Evolutionary conservation across 1,139 yeast genomes (phyloP), one percentile per base, ranked within the genome.

Genomic region (Meyerozyma athensensis): DNA sequence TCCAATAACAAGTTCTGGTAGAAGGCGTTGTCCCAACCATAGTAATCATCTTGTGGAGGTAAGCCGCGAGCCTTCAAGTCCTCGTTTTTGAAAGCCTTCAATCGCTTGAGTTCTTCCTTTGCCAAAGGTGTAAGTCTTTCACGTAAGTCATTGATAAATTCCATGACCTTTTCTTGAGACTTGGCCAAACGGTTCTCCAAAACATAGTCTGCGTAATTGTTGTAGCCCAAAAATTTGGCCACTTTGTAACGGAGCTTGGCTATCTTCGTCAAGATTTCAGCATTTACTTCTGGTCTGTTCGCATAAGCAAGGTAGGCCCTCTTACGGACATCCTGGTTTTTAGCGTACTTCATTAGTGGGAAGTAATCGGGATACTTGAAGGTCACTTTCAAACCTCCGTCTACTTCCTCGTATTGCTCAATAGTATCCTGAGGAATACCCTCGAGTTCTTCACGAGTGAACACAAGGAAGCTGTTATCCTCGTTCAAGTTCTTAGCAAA

Each of bases 161-260:
- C 54, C 49, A 72, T 52, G 7, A 85, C 95, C 20, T 67, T 74
- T 24, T 68, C 66, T 30, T 81, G 76, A 23, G 64, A 70, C 53
- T 84, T 81, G 33, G 95, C 95, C 90, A 86, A 82, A 54, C 87
- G 74, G 37, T 79, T 84, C 45, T 84, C 92, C 45, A 86, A 68
- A 17, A 79, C 74, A 51, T 73, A 84, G 40, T 80, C 83, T 1
- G 94, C 77, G 56, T 72, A 86, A 39, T 74, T 76, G 19, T 72
- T 59, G 59, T 82, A 86, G 8, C 87, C 94, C 50, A 85, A 65
- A 13, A 75, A 45, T 37, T 72, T 57, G 2, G 94, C 89, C 40
- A 82, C 59, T 49, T 81, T 63, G 36, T 72, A 74, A 52, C 96
- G 73, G 37, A 80, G 51, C 45, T 68, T 61, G 38, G 86, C 72